phyloP scores from a whole-genome alignment of 345 rosid species.

The Citrus cavaleriei region DNA sequence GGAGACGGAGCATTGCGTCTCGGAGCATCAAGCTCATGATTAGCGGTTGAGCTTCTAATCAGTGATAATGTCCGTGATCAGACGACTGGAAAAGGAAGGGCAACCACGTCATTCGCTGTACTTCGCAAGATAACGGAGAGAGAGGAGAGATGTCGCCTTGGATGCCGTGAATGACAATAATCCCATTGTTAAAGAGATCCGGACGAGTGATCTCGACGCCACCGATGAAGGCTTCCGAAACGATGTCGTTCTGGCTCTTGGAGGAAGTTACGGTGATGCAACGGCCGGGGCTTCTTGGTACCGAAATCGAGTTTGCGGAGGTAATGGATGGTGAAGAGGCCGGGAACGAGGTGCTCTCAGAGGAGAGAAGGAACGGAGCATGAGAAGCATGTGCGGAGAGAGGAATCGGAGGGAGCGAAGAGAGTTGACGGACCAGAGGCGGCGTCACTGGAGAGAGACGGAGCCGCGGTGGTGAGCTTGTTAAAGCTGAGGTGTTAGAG shows the following conservation, averaged over 20 bases:
- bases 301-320: constrained; percentile 54
- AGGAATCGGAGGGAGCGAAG: constrained; percentile 57
- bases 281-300: constrained; percentile 45
- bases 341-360: constrained; percentile 63
- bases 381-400: constrained; percentile 41
- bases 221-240: constrained; percentile 38
- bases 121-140: constrained; percentile 54
- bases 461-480: constrained; percentile 50
- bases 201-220: constrained; percentile 62
- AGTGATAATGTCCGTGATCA: background rate
- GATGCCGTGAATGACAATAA: constrained; percentile 52
- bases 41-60: no score
- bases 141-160: constrained; percentile 58
- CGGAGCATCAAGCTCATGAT: no score
- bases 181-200: constrained; percentile 58
- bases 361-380: constrained; percentile 47
- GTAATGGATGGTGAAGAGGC: constrained; percentile 49
- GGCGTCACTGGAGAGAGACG: constrained; percentile 36
- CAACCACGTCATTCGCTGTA: constrained; percentile 41
- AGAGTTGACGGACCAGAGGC: background rate
- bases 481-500: constrained; percentile 62
- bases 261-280: constrained; percentile 52
- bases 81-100: constrained; percentile 27
- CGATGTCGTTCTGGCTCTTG: constrained; percentile 21
- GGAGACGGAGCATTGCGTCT: no score